Evolutionary conservation across 2,329 filamentous ascomycete species (phyloP).

Genomic region (Alternaria arbusti): DNA sequence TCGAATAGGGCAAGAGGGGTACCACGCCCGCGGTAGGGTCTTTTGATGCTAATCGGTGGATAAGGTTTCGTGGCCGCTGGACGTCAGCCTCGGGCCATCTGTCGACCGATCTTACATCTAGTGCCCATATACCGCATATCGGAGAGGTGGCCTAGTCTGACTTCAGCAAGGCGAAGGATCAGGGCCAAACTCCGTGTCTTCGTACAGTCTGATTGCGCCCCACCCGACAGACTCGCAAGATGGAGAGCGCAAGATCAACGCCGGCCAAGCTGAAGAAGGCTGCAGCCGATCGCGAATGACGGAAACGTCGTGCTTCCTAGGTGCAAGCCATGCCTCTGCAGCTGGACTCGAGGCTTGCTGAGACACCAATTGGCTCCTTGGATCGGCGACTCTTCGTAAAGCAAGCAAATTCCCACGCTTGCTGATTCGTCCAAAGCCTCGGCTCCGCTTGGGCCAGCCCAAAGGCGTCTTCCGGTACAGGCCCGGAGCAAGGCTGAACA

Average conservation of each 20-base stretch:
- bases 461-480: conserved; percentile 35
- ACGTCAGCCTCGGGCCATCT: conserved; percentile 39
- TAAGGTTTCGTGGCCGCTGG: conserved; percentile 28
- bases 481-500: conserved; percentile 38
- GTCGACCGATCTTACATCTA: conserved; percentile 41
- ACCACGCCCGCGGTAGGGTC: conserved; percentile 6
- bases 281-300: conserved; percentile 15
- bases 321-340: conserved; percentile 21
- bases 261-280: conserved; percentile 7
- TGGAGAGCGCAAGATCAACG: conserved; percentile 19
- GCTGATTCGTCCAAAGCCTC: conserved; percentile 36
- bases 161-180: conserved; percentile 20
- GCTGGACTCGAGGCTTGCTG: conserved; percentile 23
- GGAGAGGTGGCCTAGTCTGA: conserved; percentile 25
- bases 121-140: conserved; percentile 33
- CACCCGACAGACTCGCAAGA: conserved; percentile 22
- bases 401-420: conserved; percentile 32
- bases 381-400: conserved; percentile 37
- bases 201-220: conserved; percentile 19
- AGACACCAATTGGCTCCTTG: conserved; percentile 30
- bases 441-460: conserved; percentile 29
- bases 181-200: conserved; percentile 8
- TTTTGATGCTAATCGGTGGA: conserved; percentile 6
- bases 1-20: conserved; percentile 6
- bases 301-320: conserved; percentile 13